These are phyloP conservation scores for Fusarium decemcellulare DNA, from an alignment of 2,329 filamentous ascomycete species.

Conservation along the genomic window DNA sequence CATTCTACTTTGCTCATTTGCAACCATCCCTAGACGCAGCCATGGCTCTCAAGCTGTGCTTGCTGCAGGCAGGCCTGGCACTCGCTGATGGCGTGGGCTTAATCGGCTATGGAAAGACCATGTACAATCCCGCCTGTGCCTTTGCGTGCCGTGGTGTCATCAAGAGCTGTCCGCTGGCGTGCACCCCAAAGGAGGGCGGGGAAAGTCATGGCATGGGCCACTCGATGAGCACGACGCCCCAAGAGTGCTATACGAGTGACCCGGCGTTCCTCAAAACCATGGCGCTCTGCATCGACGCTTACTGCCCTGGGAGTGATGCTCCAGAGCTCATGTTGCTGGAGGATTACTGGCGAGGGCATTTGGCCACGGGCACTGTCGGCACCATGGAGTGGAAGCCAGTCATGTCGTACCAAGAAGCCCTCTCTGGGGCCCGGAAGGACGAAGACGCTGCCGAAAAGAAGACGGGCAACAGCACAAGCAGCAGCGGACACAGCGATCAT, in stretches of 20 bases:
- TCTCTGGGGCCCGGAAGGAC: constrained; percentile 38
- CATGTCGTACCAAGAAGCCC: constrained; percentile 43
- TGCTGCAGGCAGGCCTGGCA: constrained; percentile 4
- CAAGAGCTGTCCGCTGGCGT: background rate
- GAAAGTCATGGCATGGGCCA: constrained; percentile 36
- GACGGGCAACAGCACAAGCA: background rate
- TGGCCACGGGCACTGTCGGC: background rate
- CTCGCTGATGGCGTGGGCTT: constrained; percentile 31
- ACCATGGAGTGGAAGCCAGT: constrained; percentile 34
- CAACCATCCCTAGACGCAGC: too few species aligned
- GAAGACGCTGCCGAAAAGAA: constrained; percentile 29
- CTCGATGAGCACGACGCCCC: constrained; percentile 18
- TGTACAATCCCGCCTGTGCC: background rate
- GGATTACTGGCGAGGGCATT: constrained; percentile 17
- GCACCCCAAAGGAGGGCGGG: background rate
- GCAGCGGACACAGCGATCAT: background rate
- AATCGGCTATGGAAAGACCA: background rate
- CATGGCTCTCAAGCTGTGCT: constrained; percentile 5
- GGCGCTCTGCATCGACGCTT: constrained; percentile 25
- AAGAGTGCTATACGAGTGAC: constrained; percentile 19
- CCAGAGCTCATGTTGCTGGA: constrained; percentile 5
- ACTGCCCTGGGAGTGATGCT: constrained; percentile 22
- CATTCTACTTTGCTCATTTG: too few species aligned
- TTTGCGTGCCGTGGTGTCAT: background rate
- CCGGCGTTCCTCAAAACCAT: constrained; percentile 20